Percentiles rank a stretch among this genome's conserved stretches.
Conservation (phyloP, 768 basidiomycete genomes). For the Psilocybe cubensis region DNA sequence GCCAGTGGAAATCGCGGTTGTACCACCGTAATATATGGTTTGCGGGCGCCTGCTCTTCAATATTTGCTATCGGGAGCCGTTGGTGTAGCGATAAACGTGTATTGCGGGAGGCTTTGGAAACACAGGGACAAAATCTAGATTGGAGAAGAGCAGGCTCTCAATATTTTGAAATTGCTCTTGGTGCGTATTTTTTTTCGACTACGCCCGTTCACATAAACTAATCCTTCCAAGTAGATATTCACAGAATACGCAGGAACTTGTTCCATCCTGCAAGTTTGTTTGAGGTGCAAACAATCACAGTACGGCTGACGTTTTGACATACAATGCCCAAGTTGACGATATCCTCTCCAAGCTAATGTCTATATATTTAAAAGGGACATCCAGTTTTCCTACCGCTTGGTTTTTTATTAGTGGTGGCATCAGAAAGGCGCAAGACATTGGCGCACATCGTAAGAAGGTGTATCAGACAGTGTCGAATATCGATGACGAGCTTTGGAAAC, state of each 20-base stretch:
- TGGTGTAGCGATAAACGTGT: conserved; percentile 69
- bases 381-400: conserved; percentile 57
- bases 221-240: conserved; percentile 43
- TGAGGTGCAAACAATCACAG: conserved; percentile 56
- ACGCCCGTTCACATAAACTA: not conserved
- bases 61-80: conserved; percentile 74
- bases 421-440: conserved; percentile 74
- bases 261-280: conserved; percentile 62
- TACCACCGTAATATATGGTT: conserved; percentile 65
- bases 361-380: conserved; percentile 57
- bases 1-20: conserved; percentile 56
- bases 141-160: conserved; percentile 49
- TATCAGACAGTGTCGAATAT: conserved; percentile 49
- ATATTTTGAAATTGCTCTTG: conserved; percentile 60
- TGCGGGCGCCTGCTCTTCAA: conserved; percentile 55
- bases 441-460: conserved; percentile 69
- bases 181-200: conserved; percentile 28
- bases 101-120: conserved; percentile 32
- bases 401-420: conserved; percentile 53
- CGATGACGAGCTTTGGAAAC: conserved; percentile 77
- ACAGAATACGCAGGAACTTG: conserved; percentile 51
- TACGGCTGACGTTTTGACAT: conserved; percentile 10
- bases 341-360: conserved; percentile 46
- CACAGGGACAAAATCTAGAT: conserved; percentile 32
- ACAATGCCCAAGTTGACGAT: not conserved